Percentiles rank a stretch among this genome's conserved stretches.
phyloP scores from a whole-genome alignment of 331 rosid species.

The Quercus tomentella region DNA sequence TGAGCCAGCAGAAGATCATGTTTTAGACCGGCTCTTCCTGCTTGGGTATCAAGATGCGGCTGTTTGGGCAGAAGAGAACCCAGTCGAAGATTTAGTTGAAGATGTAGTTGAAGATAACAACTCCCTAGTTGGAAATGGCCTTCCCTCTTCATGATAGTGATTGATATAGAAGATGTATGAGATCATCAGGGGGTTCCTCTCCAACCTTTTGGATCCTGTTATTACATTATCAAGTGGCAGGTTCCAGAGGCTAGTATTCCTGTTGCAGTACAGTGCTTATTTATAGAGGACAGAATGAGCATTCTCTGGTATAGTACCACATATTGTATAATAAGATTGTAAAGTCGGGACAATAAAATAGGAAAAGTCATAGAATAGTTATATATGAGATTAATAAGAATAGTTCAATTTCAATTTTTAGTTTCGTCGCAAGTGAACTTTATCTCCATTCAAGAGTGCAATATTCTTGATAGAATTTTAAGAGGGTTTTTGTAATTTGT shows the following conservation, averaged over 20 bases:
- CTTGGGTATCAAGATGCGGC: constrained; percentile 80
- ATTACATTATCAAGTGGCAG: constrained; percentile 7
- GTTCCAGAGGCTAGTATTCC: background rate
- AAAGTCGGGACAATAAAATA: background rate
- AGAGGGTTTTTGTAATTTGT: background rate
- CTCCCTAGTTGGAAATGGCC: constrained; percentile 28
- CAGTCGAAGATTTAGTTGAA: constrained; percentile 54
- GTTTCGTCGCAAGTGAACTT: background rate
- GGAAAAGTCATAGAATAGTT: background rate
- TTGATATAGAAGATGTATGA: constrained; percentile 7
- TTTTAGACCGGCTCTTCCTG: constrained; percentile 77
- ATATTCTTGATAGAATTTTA: background rate
- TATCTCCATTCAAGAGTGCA: background rate
- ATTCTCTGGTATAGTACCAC: background rate
- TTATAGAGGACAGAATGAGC: background rate
- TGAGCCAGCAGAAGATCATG: constrained; percentile 84
- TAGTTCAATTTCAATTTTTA: background rate
- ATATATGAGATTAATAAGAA: background rate
- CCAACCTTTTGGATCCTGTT: constrained; percentile 18
- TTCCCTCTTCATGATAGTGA: constrained; percentile 14
- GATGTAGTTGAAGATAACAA: constrained; percentile 58
- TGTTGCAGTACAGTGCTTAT: background rate
- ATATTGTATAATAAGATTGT: constrained; percentile 11
- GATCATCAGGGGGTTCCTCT: background rate
- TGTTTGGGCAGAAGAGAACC: constrained; percentile 83